Conservation (phyloP, 2,329 filamentous ascomycete species). For the Talaromyces albobiverticillius region DNA sequence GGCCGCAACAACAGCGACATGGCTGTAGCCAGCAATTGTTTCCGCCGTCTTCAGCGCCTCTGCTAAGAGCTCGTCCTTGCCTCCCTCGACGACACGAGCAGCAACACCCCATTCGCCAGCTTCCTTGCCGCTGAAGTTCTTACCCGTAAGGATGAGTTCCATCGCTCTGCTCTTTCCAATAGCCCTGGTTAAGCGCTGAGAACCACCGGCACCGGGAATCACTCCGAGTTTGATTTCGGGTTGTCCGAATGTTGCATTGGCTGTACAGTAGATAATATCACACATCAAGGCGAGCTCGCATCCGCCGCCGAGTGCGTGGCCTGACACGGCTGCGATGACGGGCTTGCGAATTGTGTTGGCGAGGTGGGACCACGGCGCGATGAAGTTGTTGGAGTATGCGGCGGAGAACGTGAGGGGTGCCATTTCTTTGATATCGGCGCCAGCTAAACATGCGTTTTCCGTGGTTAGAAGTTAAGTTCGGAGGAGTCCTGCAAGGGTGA, state of each 20-base stretch:
- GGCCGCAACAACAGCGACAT: conserved; percentile 79
- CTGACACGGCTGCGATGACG: conserved; percentile 89
- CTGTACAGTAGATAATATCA: conserved; percentile 88
- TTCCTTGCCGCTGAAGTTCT: conserved; percentile 77
- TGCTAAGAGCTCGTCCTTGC: conserved; percentile 76
- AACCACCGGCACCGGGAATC: conserved; percentile 88
- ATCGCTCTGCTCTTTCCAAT: conserved; percentile 83
- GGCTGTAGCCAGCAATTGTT: conserved; percentile 82
- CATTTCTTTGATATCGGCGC: conserved; percentile 99
- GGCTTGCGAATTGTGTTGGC: conserved; percentile 86
- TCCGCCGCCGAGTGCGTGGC: conserved; percentile 89
- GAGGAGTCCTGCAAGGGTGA: background rate
- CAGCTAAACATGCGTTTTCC: conserved; percentile 53
- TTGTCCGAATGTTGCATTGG: conserved; percentile 86
- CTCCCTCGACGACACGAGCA: conserved; percentile 70
- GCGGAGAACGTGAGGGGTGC: conserved; percentile 81
- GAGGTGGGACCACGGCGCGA: conserved; percentile 88
- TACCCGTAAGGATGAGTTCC: conserved; percentile 86
- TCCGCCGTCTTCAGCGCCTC: conserved; percentile 79
- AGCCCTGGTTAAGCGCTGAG: conserved; percentile 79
- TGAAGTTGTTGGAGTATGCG: conserved; percentile 88
- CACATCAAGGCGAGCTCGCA: conserved; percentile 98
- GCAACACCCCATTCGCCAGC: conserved; percentile 90
- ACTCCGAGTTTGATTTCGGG: conserved; percentile 95
- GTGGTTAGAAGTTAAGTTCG: conserved; percentile 15